phyloP scores from a whole-genome alignment of 129 eudicot genomes.

The Rutidosis leptorrhynchoides region DNA sequence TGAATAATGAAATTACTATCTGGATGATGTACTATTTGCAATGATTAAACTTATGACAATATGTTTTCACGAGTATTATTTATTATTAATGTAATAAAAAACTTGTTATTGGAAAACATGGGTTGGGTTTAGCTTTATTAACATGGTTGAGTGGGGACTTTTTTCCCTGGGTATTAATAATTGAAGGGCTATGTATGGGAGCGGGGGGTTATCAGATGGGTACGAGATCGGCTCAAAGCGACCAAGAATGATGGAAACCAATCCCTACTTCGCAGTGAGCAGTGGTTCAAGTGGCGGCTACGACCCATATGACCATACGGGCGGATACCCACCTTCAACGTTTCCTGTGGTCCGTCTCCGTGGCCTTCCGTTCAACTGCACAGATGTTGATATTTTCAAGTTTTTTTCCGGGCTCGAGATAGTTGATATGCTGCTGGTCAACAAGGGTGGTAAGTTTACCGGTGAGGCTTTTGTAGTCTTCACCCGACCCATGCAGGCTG shows the following conservation, averaged over 20 bases:
- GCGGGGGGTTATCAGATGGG: conserved; percentile 99
- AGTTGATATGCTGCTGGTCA: conserved; percentile 76
- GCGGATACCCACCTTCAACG: conserved; percentile 51
- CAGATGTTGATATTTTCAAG: conserved; percentile 72
- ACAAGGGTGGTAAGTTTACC: conserved; percentile 65
- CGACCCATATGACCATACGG: conserved; percentile 52
- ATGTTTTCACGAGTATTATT: conserved; percentile 10
- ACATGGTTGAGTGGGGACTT: conserved; percentile 97
- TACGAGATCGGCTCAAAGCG: conserved; percentile 99
- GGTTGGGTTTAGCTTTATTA: conserved; percentile 94
- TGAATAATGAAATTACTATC: conserved; percentile 10
- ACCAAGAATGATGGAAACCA: conserved; percentile 98
- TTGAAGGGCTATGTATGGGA: conserved; percentile 98
- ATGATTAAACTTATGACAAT: conserved; percentile 4
- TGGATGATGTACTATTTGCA: neutral
- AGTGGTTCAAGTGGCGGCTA: conserved; percentile 56
- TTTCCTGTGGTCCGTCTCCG: conserved; percentile 96
- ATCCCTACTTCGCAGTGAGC: conserved; percentile 99
- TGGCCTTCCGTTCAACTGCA: conserved; percentile 87
- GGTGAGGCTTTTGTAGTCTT: conserved; percentile 94
- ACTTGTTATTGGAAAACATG: conserved; percentile 48
- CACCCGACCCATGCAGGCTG: conserved; percentile 74
- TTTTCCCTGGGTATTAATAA: conserved; percentile 75
- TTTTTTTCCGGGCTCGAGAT: conserved; percentile 86
- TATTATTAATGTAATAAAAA: conserved; percentile 22